These are phyloP conservation scores for Oropetium thomaeum DNA, from an alignment of 176 grass and related monocot species.

Conservation along the genomic window DNA sequence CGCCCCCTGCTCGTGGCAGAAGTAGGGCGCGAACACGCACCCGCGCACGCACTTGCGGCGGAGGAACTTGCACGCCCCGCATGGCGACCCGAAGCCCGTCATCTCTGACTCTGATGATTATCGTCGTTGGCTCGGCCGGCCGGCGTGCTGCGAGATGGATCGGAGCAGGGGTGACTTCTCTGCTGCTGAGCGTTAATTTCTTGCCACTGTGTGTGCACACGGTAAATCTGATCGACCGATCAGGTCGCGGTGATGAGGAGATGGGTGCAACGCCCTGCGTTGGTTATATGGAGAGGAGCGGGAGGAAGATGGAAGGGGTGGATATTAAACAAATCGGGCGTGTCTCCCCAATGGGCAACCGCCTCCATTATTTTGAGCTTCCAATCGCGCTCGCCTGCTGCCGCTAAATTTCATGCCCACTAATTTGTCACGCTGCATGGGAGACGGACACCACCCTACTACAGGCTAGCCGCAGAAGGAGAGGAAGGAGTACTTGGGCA, in stretches of 20 bases:
- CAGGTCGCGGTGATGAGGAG: constrained; percentile 28
- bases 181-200: neutral
- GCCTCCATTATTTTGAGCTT: constrained; percentile 68
- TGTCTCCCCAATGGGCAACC: constrained; percentile 63
- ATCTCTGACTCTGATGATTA: constrained; percentile 34
- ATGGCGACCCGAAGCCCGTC: constrained; percentile 90
- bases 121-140: neutral
- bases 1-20: constrained; percentile 96
- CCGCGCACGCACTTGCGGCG: constrained; percentile 86
- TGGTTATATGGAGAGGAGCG: constrained; percentile 57
- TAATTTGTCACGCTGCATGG: neutral
- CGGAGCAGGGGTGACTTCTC: neutral
- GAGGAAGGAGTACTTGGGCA: constrained; percentile 29
- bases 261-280: constrained; percentile 40
- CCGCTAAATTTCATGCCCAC: constrained; percentile 44
- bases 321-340: constrained; percentile 41
- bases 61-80: constrained; percentile 96
- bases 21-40: constrained; percentile 94
- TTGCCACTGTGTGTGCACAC: neutral
- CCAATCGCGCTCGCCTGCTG: constrained; percentile 41
- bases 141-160: neutral
- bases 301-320: neutral
- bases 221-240: neutral
- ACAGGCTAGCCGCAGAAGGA: too few species aligned
- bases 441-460: constrained; percentile 20